Evolutionary conservation across 768 basidiomycete species (phyloP).

Genomic region (Russula virescens): DNA sequence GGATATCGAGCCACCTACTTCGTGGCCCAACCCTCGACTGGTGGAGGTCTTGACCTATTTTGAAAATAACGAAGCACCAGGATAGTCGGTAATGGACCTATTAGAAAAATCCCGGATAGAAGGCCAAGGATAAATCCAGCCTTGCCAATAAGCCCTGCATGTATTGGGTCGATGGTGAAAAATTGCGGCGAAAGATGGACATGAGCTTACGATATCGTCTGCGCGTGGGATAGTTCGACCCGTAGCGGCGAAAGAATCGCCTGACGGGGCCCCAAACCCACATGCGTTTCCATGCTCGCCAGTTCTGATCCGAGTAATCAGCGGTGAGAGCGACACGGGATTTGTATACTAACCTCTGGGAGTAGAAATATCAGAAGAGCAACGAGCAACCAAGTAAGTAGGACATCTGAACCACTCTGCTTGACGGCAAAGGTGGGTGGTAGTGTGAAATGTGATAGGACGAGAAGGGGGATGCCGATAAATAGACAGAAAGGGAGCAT

Average conservation of each 20-base stretch:
- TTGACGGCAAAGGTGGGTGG: too few relatives aligned
- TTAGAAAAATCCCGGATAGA: neutral
- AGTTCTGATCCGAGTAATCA: neutral
- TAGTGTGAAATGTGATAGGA: neutral
- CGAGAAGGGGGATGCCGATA: neutral
- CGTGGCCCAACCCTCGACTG: too few relatives aligned
- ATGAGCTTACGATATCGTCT: slow-evolving; percentile 4
- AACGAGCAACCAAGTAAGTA: neutral
- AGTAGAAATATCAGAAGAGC: neutral
- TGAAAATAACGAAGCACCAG: too few relatives aligned
- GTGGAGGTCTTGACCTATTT: too few relatives aligned
- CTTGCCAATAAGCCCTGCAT: neutral
- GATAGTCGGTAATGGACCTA: neutral
- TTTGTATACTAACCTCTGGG: neutral
- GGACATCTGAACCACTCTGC: neutral
- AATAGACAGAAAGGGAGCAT: neutral
- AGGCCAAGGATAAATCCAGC: neutral
- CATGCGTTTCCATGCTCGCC: neutral
- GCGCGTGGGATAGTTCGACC: neutral
- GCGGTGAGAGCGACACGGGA: neutral
- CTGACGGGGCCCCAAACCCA: slow-evolving; percentile 5
- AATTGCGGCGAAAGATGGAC: neutral
- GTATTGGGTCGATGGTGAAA: neutral
- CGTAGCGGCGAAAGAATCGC: neutral
- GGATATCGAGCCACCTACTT: too few relatives aligned